Conservation (phyloP, 2,329 filamentous ascomycete genomes). For the Scedosporium aurantiacum region DNA sequence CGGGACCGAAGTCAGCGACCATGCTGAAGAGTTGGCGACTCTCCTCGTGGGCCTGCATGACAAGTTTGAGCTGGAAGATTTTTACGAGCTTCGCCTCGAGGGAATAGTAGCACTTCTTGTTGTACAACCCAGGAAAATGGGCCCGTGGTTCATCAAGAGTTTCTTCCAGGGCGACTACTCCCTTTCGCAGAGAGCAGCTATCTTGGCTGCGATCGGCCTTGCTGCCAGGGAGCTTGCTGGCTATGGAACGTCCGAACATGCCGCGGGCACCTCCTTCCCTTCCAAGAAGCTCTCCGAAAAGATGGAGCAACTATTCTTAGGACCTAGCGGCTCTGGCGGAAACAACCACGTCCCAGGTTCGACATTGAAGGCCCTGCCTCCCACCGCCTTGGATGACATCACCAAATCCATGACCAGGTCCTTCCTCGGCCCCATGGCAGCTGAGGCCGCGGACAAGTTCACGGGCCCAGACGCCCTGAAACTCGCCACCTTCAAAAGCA, state of each 20-base stretch:
- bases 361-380: conserved; percentile 38
- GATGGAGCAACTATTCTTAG: conserved; percentile 60
- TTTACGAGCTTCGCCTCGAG: conserved; percentile 64
- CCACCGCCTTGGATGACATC: conserved; percentile 56
- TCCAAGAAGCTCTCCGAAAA: conserved; percentile 67
- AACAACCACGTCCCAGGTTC: conserved; percentile 18
- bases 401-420: conserved; percentile 55
- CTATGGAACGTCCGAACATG: conserved; percentile 47
- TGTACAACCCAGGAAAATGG: conserved; percentile 66
- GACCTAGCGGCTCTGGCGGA: conserved; percentile 16
- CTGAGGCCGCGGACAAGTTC: conserved; percentile 65
- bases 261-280: conserved; percentile 51
- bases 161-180: conserved; percentile 93
- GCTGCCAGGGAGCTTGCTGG: conserved; percentile 78
- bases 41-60: conserved; percentile 73
- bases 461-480: conserved; percentile 79
- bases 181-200: conserved; percentile 66
- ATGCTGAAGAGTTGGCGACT: conserved; percentile 69
- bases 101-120: conserved; percentile 73
- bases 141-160: conserved; percentile 69
- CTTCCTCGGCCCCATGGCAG: conserved; percentile 73
- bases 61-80: conserved; percentile 69
- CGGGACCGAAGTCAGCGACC: conserved; percentile 76
- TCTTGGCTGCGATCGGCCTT: conserved; percentile 74
- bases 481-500: conserved; percentile 66